Base-by-base conservation (phyloP, 345 rosid species). In the Arabis alpina region DNA sequence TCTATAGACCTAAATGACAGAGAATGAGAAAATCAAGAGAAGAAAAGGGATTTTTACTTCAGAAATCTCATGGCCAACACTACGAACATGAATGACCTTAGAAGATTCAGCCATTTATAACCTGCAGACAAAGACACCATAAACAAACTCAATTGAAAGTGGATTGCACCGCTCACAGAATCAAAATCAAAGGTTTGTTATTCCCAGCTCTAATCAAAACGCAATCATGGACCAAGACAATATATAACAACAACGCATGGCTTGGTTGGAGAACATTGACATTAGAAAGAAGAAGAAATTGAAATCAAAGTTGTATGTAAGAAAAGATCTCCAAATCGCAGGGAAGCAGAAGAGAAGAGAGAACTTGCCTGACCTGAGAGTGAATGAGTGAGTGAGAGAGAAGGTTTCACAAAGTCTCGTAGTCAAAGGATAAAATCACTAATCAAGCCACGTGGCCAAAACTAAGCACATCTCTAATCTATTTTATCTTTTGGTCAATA, bases 41-140 rank as follows among this genome's bases (percentile, higher is more conserved):
- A 19, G 23, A 19, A 19, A 19, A 19, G 23, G 23, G 23, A 19
- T 19, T 19, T 16, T 52, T 85, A 93, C 98, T 85, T 94, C 98
- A 64, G 99, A 88, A 76, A 94, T 91, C 76, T 89, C 98, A 73
- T 88, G 97, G 25, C 98, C 98, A 23, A 94, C 97, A 68, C 91
- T 94, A 57, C 99, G 99, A 72, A 92, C 95, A 51, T 94, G 99
- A 73, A 94, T 84, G 51, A 94, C 99, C 82, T 94, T 94, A 37
- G 99, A 94, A 42, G 98, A 89, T 43, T 94, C 99, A 10, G 93
- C 71, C 98, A 94, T 94, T 69, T 52, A 13, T 51, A 60, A 69
- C 58, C 64, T 60, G 69, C 54, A 78, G 71, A 64, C 45, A 58
- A 61, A 55, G 32, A 60, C 68, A 43, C 45, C 11, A 19, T 1